Evolutionary conservation across 1,284 basidiomycete genomes (phyloP), one percentile per base, ranked within the genome.

Genomic region (Malassezia arunalokei): DNA sequence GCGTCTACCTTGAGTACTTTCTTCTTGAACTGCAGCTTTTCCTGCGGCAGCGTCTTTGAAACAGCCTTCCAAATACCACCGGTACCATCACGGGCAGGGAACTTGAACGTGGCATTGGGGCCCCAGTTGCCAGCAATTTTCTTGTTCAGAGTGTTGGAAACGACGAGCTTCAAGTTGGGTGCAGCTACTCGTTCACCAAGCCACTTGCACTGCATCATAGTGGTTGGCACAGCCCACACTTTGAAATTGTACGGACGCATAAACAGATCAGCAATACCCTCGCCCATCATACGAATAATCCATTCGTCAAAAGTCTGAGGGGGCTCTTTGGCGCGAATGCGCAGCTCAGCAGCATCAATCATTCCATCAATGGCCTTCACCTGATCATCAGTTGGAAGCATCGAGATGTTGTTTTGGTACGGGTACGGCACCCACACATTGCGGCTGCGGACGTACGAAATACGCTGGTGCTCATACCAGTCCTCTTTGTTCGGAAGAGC

Each of bases 191-290:
- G 76, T 68, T 79, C 78, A 15, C 78, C 78, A 43, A 79, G 74
- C 78, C 78, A 79, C 66, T 77, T 75, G 69, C 77, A 78, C 73
- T 79, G 78, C 78, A 79, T 79, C 75, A 64, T 59, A 37, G 71
- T 75, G 9, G 77, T 77, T 30, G 76, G 77, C 8, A 77, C 76
- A 41, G 77, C 78, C 78, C 78, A 79, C 11, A 79, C 78, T 63
- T 78, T 78, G 74, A 76, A 78, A 69, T 79, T 79, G 71, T 79
- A 79, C 37, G 77, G 77, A 42, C 77, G 66, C 78, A 79, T 79
- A 65, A 79, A 79, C 49, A 76, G 60, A 49, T 79, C 76, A 29
- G 78, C 78, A 39, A 79, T 73, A 20, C 78, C 78, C 51, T 71
- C 49, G 24, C 66, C 76, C 76, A 78, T 77, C 70, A 76, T 77